Percentiles rank a stretch among this genome's conserved stretches.
These are phyloP conservation scores for Peronosclerospora sorghi DNA, from an alignment of 352 stramenopile species.

Conservation along the genomic window DNA sequence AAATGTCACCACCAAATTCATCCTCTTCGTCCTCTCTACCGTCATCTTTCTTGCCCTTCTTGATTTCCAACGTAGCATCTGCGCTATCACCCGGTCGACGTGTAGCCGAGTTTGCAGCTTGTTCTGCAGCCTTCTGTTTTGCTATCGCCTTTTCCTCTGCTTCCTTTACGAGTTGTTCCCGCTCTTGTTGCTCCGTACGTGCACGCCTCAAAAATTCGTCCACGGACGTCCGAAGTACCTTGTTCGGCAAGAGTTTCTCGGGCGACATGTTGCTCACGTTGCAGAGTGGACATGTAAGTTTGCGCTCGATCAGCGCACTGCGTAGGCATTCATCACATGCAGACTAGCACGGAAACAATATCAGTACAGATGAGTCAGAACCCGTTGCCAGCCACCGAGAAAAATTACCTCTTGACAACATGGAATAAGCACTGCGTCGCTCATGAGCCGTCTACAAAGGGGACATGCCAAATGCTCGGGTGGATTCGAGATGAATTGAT, in stretches of 20 bases:
- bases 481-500: slow-evolving; percentile 85
- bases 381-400: no score
- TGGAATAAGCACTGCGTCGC: slow-evolving; percentile 78
- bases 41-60: slow-evolving; percentile 70
- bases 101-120: slow-evolving; percentile 31
- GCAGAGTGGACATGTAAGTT: slow-evolving; percentile 74
- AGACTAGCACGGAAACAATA: slow-evolving; percentile 28
- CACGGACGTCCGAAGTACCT: slow-evolving; percentile 70
- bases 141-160: slow-evolving; percentile 69
- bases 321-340: slow-evolving; percentile 78
- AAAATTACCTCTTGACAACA: slow-evolving; percentile 83
- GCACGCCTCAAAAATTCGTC: slow-evolving; percentile 74
- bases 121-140: slow-evolving; percentile 66
- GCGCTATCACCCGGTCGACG: slow-evolving; percentile 56
- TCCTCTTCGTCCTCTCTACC: slow-evolving; percentile 69
- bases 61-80: slow-evolving; percentile 77
- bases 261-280: slow-evolving; percentile 75
- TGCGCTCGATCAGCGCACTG: slow-evolving; percentile 62
- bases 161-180: slow-evolving; percentile 76
- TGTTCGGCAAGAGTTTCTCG: slow-evolving; percentile 77
- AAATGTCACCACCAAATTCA: slow-evolving; percentile 81
- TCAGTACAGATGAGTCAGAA: no score
- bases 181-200: slow-evolving; percentile 73
- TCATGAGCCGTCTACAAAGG: slow-evolving; percentile 82
- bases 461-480: slow-evolving; percentile 83